phyloP scores from a whole-genome alignment of 2,329 filamentous ascomycete species.

The Magnaporthiopsis poae region DNA sequence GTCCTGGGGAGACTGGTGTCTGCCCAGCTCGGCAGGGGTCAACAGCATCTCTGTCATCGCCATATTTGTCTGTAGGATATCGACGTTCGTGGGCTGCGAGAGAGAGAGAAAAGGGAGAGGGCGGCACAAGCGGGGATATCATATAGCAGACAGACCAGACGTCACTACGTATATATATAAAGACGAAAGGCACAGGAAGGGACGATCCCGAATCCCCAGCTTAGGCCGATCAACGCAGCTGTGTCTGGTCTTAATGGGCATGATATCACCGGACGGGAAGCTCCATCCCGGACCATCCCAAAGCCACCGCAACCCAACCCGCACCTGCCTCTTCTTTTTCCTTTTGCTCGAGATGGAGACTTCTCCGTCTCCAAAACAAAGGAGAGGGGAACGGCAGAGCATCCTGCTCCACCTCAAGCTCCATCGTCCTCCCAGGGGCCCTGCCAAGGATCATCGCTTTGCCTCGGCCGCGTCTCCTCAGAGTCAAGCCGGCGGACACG shows the following conservation, averaged over 20 bases:
- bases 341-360: neutral
- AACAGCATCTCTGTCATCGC: neutral
- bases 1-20: slow-evolving; percentile 7
- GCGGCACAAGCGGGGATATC: neutral
- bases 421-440: neutral
- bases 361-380: neutral
- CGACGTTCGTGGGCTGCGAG: neutral
- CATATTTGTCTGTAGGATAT: neutral
- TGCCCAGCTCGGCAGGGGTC: slow-evolving; percentile 4
- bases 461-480: neutral
- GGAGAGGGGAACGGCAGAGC: too few species aligned
- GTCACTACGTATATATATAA: too few species aligned
- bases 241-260: neutral
- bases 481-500: too few species aligned
- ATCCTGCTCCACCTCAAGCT: neutral
- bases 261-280: neutral
- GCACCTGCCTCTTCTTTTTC: neutral
- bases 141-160: neutral
- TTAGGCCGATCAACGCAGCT: too few species aligned
- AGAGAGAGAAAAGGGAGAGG: neutral
- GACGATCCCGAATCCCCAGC: too few species aligned
- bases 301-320: neutral
- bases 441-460: neutral
- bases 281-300: neutral
- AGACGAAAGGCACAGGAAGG: too few species aligned